phyloP scores from a whole-genome alignment of 2,329 filamentous ascomycete species.

The Pseudogymnoascus sp. region DNA sequence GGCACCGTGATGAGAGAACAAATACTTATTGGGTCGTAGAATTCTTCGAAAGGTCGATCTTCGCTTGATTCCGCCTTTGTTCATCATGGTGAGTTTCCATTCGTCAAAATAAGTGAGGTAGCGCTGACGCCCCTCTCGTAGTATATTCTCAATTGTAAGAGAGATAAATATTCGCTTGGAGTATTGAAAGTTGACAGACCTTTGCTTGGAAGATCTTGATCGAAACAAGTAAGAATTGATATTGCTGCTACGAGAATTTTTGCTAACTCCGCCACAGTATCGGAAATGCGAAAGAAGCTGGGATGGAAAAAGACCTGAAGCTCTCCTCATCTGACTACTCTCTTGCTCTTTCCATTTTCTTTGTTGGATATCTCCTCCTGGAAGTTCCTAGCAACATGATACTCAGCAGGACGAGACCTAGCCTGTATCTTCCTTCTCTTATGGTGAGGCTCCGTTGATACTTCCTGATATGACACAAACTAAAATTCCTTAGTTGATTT shows the following conservation, averaged over 20 bases:
- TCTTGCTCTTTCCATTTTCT: constrained; percentile 26
- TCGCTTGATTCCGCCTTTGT: constrained; percentile 14
- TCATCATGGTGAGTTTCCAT: constrained; percentile 10
- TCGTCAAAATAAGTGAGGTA: neutral
- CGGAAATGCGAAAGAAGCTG: constrained; percentile 9
- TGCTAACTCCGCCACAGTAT: neutral
- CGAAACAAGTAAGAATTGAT: constrained; percentile 9
- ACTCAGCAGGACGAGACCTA: neutral
- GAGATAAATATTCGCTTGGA: neutral
- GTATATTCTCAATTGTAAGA: constrained; percentile 12
- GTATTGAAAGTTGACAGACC: neutral
- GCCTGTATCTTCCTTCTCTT: constrained; percentile 35
- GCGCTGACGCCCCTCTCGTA: neutral
- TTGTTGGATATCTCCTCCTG: constrained; percentile 41
- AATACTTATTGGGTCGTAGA: constrained; percentile 9
- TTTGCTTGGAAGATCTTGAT: neutral
- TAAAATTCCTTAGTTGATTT: neutral
- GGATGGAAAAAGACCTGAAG: neutral
- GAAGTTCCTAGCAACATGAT: constrained; percentile 23
- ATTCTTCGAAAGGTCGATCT: constrained; percentile 15
- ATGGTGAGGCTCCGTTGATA: constrained; percentile 33
- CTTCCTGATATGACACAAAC: neutral
- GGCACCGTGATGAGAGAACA: neutral
- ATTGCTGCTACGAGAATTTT: neutral
- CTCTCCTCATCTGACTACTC: neutral